Evolutionary conservation across 495 filamentous ascomycete genomes (phyloP), one percentile per base, ranked within the genome.

Genomic region (Xylaria acuta): DNA sequence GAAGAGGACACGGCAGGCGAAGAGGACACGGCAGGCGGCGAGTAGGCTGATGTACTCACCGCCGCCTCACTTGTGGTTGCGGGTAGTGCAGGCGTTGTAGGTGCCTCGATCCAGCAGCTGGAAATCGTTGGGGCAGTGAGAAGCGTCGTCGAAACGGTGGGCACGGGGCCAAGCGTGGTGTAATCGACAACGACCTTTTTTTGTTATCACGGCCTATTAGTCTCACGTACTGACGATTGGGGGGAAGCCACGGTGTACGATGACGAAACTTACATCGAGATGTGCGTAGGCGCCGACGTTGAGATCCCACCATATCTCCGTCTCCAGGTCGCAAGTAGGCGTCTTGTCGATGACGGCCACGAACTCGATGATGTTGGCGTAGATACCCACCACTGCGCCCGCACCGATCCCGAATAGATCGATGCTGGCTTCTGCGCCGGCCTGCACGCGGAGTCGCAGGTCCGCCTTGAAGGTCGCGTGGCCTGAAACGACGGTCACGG

Each of bases 331-430:
- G 58, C 80, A 81, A 1, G 60, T 67, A 6, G 74, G 70, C 3
- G 75, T 76, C 64, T 51, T 63, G 32, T 75, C 73, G 27, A 81
- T 65, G n/a, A 75, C 76, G 62, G 78, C 80, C 16, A 73, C 72
- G 64, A 78, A 81, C 70, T 80, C 76, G 64, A 79, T 76, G 14
- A 81, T 71, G 56, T 81, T 76, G n/a, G 78, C 75, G 53, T 76
- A 78, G 56, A 80, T 75, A 56, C 80, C 80, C 14, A 81, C 62
- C 62, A 76, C 73, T 12, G 79, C 79, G 27, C 75, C 73, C 9
- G 79, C 78, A 5, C 78, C 77, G 41, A 79, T 76, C 34, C 75
- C 80, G 58, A 80, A 76, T 47, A 62, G 16, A 20, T n/a, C 20
- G n/a, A 78, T 32, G 38, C 74, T 74, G 14, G 76, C 71, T 58